phyloP scores from a whole-genome alignment of 768 basidiomycete genomes.

The Rhizopogon vinicolor region DNA sequence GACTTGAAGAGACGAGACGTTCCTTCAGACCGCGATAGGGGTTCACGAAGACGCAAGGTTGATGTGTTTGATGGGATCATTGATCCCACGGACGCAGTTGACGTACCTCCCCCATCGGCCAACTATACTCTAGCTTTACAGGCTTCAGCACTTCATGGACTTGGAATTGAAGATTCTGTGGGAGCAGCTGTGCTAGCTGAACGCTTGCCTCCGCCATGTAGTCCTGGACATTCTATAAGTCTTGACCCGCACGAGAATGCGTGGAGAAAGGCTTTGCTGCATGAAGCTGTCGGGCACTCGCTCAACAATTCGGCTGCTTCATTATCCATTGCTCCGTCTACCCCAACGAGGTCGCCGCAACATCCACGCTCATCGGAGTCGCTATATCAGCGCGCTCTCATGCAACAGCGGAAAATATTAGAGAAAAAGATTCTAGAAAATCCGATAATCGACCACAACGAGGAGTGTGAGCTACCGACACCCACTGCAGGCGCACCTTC shows the following conservation, averaged over 20 bases:
- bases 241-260: constrained; percentile 53
- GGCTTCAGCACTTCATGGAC: constrained; percentile 65
- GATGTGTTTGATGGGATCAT: constrained; percentile 53
- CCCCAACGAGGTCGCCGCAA: constrained; percentile 28
- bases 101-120: constrained; percentile 66
- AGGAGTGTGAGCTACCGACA: constrained; percentile 25
- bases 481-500: constrained; percentile 4
- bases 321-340: constrained; percentile 25
- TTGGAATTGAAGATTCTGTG: constrained; percentile 71
- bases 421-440: constrained; percentile 43
- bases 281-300: constrained; percentile 76
- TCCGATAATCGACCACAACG: constrained; percentile 30
- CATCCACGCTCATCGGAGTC: constrained; percentile 18
- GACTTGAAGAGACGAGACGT: constrained; percentile 58
- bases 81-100: constrained; percentile 82
- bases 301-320: constrained; percentile 50
- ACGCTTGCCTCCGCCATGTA: constrained; percentile 59
- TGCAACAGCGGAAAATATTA: constrained; percentile 23
- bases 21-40: constrained; percentile 39
- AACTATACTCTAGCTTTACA: constrained; percentile 72
- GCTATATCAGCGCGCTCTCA: constrained; percentile 12
- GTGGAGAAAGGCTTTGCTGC: constrained; percentile 75
- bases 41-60: constrained; percentile 33
- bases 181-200: constrained; percentile 76
- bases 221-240: constrained; percentile 50